Conservation (phyloP, 495 filamentous ascomycete species). For the Amphirosellinia nigrospora region DNA sequence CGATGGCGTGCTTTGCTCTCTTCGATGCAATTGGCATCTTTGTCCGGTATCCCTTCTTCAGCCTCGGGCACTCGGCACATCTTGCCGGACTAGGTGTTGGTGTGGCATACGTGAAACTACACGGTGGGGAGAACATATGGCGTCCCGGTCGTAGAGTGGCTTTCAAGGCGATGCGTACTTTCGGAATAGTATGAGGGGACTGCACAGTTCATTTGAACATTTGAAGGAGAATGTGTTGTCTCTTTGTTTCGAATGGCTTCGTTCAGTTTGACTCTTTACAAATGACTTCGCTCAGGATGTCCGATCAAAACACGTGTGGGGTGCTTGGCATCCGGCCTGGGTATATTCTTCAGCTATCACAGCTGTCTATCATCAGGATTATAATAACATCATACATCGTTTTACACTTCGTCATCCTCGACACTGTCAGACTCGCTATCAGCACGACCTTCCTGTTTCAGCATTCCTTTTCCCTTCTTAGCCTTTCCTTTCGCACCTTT, state of each 20-base stretch:
- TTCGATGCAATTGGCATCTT: conserved; percentile 37
- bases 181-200: conserved; percentile 22
- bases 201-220: too few species aligned
- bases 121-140: conserved; percentile 34
- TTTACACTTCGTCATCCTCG: conserved; percentile 20
- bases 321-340: too few species aligned
- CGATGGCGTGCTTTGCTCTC: conserved; percentile 20
- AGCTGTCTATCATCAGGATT: neutral
- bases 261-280: neutral
- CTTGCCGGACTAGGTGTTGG: conserved; percentile 34
- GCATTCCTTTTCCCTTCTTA: conserved; percentile 45
- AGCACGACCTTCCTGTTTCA: conserved; percentile 40
- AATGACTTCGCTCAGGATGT: too few species aligned
- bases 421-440: conserved; percentile 38
- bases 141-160: conserved; percentile 28
- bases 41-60: conserved; percentile 27
- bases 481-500: conserved; percentile 49
- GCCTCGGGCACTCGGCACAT: conserved; percentile 32
- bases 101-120: conserved; percentile 31
- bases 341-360: conserved; percentile 11
- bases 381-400: conserved; percentile 9
- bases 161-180: conserved; percentile 26
- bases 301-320: too few species aligned
- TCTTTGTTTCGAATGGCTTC: neutral
- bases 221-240: too few species aligned